A percentile compares a stretch with the other conserved stretches of the same genome.
phyloP scores from a whole-genome alignment of 441 rosid genomes.

The Hypseocharis bilobata region DNA sequence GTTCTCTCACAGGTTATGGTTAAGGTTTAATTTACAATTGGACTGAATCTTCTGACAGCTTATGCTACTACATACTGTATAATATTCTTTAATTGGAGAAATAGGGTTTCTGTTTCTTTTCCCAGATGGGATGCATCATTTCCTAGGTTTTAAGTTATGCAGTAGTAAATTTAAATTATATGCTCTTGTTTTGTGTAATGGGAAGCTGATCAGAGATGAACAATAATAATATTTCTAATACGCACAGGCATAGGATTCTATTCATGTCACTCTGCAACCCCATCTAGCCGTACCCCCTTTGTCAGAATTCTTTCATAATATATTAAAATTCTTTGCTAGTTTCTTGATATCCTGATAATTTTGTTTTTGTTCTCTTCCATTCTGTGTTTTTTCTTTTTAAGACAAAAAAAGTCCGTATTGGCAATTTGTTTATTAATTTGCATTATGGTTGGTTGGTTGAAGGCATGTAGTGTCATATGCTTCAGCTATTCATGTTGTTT shows the following conservation, averaged over 20 bases:
- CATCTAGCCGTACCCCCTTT: background rate
- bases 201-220: background rate
- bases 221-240: background rate
- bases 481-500: background rate
- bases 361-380: background rate
- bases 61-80: too few relatives aligned
- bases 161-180: background rate
- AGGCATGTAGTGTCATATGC: background rate
- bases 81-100: too few relatives aligned
- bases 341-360: too few relatives aligned
- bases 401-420: too few relatives aligned
- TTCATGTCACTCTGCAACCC: background rate
- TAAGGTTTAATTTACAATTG: too few relatives aligned
- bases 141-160: background rate
- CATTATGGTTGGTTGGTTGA: background rate
- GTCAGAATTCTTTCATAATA: background rate
- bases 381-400: too few relatives aligned
- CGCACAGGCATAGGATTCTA: background rate
- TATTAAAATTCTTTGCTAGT: background rate
- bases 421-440: background rate
- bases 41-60: too few relatives aligned
- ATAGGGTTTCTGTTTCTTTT: too few relatives aligned
- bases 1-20: too few relatives aligned
- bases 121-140: conserved; percentile 4
- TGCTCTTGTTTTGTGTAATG: background rate